Conservation (phyloP, 129 eudicot species). For the Flaveria linearis region DNA sequence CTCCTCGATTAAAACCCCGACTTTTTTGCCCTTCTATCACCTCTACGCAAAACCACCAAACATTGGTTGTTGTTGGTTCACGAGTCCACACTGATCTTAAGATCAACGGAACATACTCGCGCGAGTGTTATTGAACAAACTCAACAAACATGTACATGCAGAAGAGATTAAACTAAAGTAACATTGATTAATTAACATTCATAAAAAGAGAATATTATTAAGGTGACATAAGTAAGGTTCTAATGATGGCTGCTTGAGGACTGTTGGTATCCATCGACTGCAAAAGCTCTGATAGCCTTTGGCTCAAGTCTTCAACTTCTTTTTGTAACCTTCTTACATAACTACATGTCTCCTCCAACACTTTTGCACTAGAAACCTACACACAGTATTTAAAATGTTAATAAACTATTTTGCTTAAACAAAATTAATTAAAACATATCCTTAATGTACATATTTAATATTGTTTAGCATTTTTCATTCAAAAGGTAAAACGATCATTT, state of each 20-base stretch:
- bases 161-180: background rate
- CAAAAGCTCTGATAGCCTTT: slow-evolving; percentile 77
- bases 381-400: background rate
- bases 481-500: too few relatives aligned
- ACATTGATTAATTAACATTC: background rate
- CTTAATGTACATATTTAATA: too few relatives aligned
- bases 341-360: slow-evolving; percentile 89
- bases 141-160: too few relatives aligned
- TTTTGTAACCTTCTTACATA: slow-evolving; percentile 77
- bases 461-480: too few relatives aligned
- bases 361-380: slow-evolving; percentile 39
- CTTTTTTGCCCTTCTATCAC: too few relatives aligned
- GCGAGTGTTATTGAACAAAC: too few relatives aligned
- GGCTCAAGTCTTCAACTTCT: slow-evolving; percentile 84
- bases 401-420: background rate
- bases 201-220: background rate
- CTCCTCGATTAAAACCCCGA: too few relatives aligned
- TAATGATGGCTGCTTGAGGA: slow-evolving; percentile 86
- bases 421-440: background rate
- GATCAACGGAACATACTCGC: too few relatives aligned
- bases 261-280: slow-evolving; percentile 72
- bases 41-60: too few relatives aligned
- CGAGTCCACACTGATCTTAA: too few relatives aligned
- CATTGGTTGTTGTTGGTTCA: too few relatives aligned
- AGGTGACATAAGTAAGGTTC: slow-evolving; percentile 74